Evolutionary conservation across 2,329 filamentous ascomycete species (phyloP), one percentile per base, ranked within the genome.

Genomic region (Trichophyton mentagrophytes): DNA sequence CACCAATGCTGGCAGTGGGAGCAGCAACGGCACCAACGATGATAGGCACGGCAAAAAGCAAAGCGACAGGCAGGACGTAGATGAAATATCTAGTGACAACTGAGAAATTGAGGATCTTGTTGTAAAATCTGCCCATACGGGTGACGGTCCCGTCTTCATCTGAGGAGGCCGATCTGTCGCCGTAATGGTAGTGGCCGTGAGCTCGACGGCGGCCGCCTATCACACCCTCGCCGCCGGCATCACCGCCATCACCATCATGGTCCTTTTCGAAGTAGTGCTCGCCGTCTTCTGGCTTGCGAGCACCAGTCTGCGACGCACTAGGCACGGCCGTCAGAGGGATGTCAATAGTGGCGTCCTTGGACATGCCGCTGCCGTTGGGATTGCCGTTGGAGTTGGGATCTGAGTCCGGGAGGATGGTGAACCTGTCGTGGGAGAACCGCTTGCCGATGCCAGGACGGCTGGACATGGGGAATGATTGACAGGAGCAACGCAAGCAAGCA

Each of bases 41-140:
- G 64, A 86, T 85, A 4, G 84, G 84, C 46, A 86, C 75, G 1
- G 83, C 82, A 61, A 86, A 77, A n/a, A 81, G 65, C 3, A 79
- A 61, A 3, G 79, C 82, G 47, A 86, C 63, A 0, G 84, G 84
- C 25, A 80, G 69, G 27, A 86, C 80, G 66, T 85, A 86, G 63
- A 85, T 76, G 68, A 85, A 77, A 68, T 86, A 86, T 55, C 83
- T 77, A 56, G 82, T 85, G 66, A 86, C 66, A 63, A 85, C 79
- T 60, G 82, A 85, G 72, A 82, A 85, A 66, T 85, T 80, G 65
- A 83, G 72, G 60, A 86, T 78, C 67, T 80, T 81, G 67, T 77
- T 77, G 72, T 86, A 86, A 60, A 86, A 69, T 63, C 74, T 77
- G 57, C 83, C 84, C 77, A 85, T 81, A 57, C 74, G 74, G 47